Base-by-base conservation (phyloP, 225 moss, liverwort and hornwort species). In the Marchantia paleacea region DNA sequence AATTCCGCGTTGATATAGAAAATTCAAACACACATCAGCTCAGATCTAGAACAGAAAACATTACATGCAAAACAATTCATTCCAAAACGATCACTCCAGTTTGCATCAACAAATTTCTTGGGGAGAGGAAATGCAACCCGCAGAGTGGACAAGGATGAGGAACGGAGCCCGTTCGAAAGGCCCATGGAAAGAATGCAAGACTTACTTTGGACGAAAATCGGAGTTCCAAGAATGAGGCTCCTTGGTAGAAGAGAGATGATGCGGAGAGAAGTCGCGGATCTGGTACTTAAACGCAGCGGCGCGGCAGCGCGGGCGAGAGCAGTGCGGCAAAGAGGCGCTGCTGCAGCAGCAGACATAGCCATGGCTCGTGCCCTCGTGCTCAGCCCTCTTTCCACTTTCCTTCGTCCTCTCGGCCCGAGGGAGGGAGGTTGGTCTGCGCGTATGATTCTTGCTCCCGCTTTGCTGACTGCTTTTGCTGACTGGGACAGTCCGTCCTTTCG, bases 301-400 rank as follows among this genome's bases (percentile, higher is more conserved):
- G 75, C 58, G 16, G 58, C 58, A 58, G 75, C 11, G 60, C 58
- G 7, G n/a, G 66, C 65, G 52, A 65, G 20, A 48, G 77, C 77
- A 48, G 77, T 39, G 39, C 39, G 58, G 78, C 52, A 78, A 13
- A 66, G 0, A 13, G 78, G 78, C 16, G 15, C 65, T 66, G 65
- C 78, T 66, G 78, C 66, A 20, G 64, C 64, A 9, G 24, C 64
- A 78, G 78, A 78, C 78, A 78, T 78, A 52, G 65, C 78, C 78
- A 78, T 78, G 65, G 77, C 28, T 48, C 66, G 22, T 50, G 50
- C 47, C 39, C 39, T 39, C 39, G 39, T 39, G 39, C 39, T 39
- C 39, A 39, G 39, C 39, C 39, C 39, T 52, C 57, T 25, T 57
- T 76, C 75, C 57, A 8, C 55, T 55, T 55, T 7, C 57, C 26